Conservation (phyloP, 495 filamentous ascomycete genomes). For the Penicillium canescens region DNA sequence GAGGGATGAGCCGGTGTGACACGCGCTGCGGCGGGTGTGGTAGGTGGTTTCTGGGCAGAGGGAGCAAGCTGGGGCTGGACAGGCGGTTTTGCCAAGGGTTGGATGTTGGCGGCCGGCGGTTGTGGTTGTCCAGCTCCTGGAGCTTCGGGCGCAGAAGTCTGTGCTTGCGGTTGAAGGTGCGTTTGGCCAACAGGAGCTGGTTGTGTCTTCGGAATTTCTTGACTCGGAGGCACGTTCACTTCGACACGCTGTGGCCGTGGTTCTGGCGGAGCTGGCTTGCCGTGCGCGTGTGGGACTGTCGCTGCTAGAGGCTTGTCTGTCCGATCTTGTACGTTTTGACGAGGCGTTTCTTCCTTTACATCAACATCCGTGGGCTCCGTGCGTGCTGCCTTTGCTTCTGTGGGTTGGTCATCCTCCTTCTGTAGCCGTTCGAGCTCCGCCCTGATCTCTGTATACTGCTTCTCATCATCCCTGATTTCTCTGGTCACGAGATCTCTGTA, state of each 20-base stretch:
- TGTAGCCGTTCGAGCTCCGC: constrained; percentile 70
- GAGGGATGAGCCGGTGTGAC: constrained; percentile 23
- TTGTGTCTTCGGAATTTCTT: constrained; percentile 15
- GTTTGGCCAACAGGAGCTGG: constrained; percentile 7
- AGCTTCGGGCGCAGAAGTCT: constrained; percentile 11
- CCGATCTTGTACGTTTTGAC: constrained; percentile 7
- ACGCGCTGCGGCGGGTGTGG: constrained; percentile 21
- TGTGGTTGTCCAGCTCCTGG: constrained; percentile 33
- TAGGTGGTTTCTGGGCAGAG: constrained; percentile 18
- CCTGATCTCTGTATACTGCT: constrained; percentile 59
- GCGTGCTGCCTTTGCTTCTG: constrained; percentile 16
- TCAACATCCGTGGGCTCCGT: constrained; percentile 41
- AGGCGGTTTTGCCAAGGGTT: constrained; percentile 24
- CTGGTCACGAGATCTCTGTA: constrained; percentile 68
- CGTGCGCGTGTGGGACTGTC: constrained; percentile 6
- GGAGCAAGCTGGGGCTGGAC: constrained; percentile 36
- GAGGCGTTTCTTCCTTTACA: constrained; percentile 28
- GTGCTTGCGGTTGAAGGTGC: constrained; percentile 9
- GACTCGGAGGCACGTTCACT: background rate
- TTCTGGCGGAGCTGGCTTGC: constrained; percentile 13
- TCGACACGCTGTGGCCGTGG: constrained; percentile 12
- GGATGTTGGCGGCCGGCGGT: constrained; percentile 34
- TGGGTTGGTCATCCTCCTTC: constrained; percentile 52
- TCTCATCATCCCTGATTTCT: constrained; percentile 76
- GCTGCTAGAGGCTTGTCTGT: constrained; percentile 5